These are phyloP conservation scores for Teratosphaeriaceae sp. DNA, from an alignment of 2,329 filamentous ascomycete genomes.

Conservation along the genomic window DNA sequence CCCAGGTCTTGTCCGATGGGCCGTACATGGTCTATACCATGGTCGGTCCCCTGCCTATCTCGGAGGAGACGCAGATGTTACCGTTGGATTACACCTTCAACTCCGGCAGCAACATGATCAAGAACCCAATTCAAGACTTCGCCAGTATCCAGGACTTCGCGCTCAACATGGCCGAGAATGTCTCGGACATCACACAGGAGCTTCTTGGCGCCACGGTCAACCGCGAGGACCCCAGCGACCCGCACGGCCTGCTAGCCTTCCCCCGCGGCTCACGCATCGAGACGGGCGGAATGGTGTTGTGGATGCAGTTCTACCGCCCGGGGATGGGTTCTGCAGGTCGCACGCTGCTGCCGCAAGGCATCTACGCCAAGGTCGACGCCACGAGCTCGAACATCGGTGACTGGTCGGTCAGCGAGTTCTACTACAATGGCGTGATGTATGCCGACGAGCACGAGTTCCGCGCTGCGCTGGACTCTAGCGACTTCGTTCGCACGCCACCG, in stretches of 20 bases:
- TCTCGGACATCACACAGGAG: conserved; percentile 40
- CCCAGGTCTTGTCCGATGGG: conserved; percentile 33
- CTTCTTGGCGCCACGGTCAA: conserved; percentile 36
- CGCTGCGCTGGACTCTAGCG: conserved; percentile 34
- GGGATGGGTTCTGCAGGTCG: conserved; percentile 35
- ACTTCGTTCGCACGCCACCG: conserved; percentile 42
- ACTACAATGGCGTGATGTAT: conserved; percentile 50
- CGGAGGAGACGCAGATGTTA: conserved; percentile 30
- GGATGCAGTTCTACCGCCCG: conserved; percentile 43
- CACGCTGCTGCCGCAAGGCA: conserved; percentile 42
- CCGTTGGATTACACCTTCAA: conserved; percentile 40
- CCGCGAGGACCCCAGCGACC: conserved; percentile 34
- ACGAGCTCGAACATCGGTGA: conserved; percentile 44
- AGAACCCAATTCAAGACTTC: conserved; percentile 23
- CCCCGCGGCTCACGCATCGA: conserved; percentile 39
- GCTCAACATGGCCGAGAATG: conserved; percentile 25
- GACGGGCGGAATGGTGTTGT: conserved; percentile 38
- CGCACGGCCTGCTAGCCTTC: conserved; percentile 27
- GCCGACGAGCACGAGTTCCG: conserved; percentile 43
- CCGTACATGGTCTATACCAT: conserved; percentile 39
- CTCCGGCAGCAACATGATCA: conserved; percentile 31
- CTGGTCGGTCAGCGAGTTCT: conserved; percentile 46
- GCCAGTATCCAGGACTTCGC: conserved; percentile 17
- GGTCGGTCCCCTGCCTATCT: conserved; percentile 45
- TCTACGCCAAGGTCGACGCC: conserved; percentile 41